Evolutionary conservation across 1,284 basidiomycete genomes (phyloP).

Genomic region (Sphagnurus paluster): DNA sequence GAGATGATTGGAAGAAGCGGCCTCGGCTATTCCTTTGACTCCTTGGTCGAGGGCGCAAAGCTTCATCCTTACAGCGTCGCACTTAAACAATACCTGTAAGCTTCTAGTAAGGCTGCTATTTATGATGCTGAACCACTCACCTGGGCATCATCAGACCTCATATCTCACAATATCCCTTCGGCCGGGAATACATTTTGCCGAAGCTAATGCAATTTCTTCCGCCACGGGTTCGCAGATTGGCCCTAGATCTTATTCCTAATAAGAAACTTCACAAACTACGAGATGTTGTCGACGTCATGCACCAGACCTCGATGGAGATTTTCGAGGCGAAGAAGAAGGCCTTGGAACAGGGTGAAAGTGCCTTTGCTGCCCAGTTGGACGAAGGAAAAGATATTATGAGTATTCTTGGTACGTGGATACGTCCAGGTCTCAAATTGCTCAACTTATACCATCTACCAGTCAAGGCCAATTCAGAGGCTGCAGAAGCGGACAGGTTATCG

Average conservation of each 20-base stretch:
- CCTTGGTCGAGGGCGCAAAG: constrained; percentile 25
- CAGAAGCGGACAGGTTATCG: constrained; percentile 19
- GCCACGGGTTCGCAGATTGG: constrained; percentile 26
- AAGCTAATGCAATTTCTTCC: constrained; percentile 25
- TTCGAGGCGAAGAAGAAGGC: constrained; percentile 34
- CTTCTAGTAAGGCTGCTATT: not conserved
- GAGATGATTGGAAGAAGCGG: constrained; percentile 18
- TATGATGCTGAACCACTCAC: not conserved
- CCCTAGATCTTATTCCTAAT: constrained; percentile 30
- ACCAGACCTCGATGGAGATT: constrained; percentile 34
- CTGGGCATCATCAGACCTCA: not conserved
- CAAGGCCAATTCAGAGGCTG: constrained; percentile 24
- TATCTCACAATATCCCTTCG: not conserved
- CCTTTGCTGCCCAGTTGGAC: constrained; percentile 29
- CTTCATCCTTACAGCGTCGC: constrained; percentile 29
- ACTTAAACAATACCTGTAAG: constrained; percentile 29
- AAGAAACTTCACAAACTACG: constrained; percentile 30
- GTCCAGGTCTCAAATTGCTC: not conserved
- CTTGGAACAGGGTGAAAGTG: constrained; percentile 26
- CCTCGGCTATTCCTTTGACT: constrained; percentile 31
- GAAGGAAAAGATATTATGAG: constrained; percentile 47
- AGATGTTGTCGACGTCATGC: constrained; percentile 33
- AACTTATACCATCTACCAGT: constrained; percentile 21
- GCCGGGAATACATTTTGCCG: constrained; percentile 19
- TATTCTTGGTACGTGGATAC: constrained; percentile 38